phyloP scores from a whole-genome alignment of 352 stramenopile genomes.

The Aphanomyces cochlioides region DNA sequence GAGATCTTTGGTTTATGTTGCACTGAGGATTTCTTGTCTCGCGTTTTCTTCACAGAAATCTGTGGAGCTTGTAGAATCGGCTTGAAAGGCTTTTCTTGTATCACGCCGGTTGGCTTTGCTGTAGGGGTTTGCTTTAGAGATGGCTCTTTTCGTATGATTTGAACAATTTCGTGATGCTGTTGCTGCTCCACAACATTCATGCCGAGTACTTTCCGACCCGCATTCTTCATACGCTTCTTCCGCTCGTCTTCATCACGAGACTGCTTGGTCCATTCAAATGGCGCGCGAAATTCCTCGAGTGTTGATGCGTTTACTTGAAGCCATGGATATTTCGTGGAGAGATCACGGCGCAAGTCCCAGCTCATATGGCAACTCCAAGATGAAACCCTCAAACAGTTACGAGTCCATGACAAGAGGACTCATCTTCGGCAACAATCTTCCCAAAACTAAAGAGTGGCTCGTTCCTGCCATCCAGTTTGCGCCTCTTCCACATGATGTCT shows the following conservation, averaged over 20 bases:
- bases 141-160: not conserved
- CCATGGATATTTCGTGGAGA: constrained; percentile 72
- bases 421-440: too few relatives aligned
- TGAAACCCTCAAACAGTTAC: not conserved
- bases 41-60: too few relatives aligned
- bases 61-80: too few relatives aligned
- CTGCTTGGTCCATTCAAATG: constrained; percentile 23
- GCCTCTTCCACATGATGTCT: too few relatives aligned
- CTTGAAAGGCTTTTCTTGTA: too few relatives aligned
- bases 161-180: constrained; percentile 6
- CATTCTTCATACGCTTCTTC: not conserved
- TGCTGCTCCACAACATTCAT: not conserved
- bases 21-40: not conserved
- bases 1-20: not conserved
- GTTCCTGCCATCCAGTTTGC: too few relatives aligned
- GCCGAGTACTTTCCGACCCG: constrained; percentile 14
- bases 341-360: constrained; percentile 52
- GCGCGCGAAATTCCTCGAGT: constrained; percentile 48
- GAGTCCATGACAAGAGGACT: not conserved
- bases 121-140: not conserved
- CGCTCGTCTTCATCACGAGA: constrained; percentile 2
- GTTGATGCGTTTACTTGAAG: constrained; percentile 59
- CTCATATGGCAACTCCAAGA: constrained; percentile 1
- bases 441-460: too few relatives aligned
- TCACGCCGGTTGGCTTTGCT: not conserved